Evolutionary conservation across 192 early-diverging fungal genomes (phyloP), one percentile per base, ranked within the genome.

Genomic region (Coemansia sp.): DNA sequence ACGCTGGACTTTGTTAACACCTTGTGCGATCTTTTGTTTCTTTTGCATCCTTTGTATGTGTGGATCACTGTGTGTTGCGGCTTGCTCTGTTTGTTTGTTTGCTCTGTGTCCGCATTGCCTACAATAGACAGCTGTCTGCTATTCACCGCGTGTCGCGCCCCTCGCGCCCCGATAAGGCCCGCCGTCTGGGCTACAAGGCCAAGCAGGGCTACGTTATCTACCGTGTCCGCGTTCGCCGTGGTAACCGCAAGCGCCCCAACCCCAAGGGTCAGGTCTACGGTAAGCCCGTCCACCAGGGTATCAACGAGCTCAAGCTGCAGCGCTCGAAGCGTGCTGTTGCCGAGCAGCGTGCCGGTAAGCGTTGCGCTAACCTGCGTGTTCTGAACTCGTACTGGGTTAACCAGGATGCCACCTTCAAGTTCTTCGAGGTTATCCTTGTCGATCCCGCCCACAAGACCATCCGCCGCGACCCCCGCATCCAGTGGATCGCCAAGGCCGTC

Each of bases 331-430:
- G 90, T 67, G 84, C 92, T 61, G 94, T 91, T 65, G 97, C 96
- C 71, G 97, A 99, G 86, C 93, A 96, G 88, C 95, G 97, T 86
- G 94, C 96, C 65, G 97, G 94, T 72, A 90, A 92, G 83, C 93
- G 89, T 84, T 99, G 97, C 87, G 87, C 85, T 67, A 97, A 97
- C 90, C 87, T 99, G 82, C 93, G 97, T 69, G 96, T 99, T 62
- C 86, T 99, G 66, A 99, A 96, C 94, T 96, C 94, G 61, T 99
- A 99, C 92, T 99, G 97, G 97, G 91, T 99, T 66, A 99, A 99
- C 91, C 89, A 95, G 89, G 97, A 98, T 86, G 85, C 97, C 60
- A 95, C 94, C 79, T 99, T 93, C 93, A 99, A 99, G 90, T 99
- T 91, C 90, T 97, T 85, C 86, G 97, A 99, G 85, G 93, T 99